These are phyloP conservation scores for Albifimbria verrucaria DNA, from an alignment of 2,329 filamentous ascomycete genomes.

Conservation along the genomic window DNA sequence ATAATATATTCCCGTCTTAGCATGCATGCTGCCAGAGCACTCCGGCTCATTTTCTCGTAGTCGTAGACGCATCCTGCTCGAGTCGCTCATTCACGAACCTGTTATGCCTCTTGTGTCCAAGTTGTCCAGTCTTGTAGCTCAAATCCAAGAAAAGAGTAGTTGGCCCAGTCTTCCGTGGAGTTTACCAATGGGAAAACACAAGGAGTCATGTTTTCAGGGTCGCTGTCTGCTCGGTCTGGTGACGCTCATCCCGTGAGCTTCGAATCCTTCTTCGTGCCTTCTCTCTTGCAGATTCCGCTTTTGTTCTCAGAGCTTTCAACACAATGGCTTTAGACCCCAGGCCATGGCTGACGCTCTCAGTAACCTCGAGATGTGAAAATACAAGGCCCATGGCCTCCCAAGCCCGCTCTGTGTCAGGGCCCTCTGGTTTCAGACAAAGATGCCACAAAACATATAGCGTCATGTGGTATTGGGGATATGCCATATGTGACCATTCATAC, in stretches of 20 bases:
- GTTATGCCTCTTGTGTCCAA: not conserved
- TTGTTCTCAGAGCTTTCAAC: not conserved
- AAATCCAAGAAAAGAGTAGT: not conserved
- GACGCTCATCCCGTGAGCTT: not conserved
- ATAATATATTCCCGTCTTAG: no score
- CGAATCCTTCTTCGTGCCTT: not conserved
- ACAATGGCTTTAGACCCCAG: not conserved
- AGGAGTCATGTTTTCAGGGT: not conserved
- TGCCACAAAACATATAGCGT: constrained; percentile 36
- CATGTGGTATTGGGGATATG: constrained; percentile 33
- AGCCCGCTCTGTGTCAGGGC: constrained; percentile 24
- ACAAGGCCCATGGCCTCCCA: constrained; percentile 20
- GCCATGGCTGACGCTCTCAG: not conserved
- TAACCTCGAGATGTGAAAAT: not conserved
- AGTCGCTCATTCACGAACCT: no score
- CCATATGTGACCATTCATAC: constrained; percentile 29
- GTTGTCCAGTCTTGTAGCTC: not conserved
- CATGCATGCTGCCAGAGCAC: no score
- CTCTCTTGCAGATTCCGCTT: not conserved
- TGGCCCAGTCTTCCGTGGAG: not conserved
- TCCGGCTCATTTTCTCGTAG: no score
- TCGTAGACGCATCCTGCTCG: no score
- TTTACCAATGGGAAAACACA: not conserved
- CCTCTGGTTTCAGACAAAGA: constrained; percentile 30
- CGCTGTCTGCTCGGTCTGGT: not conserved